phyloP scores from a whole-genome alignment of 345 rosid species.

The Salix koriyanagi region DNA sequence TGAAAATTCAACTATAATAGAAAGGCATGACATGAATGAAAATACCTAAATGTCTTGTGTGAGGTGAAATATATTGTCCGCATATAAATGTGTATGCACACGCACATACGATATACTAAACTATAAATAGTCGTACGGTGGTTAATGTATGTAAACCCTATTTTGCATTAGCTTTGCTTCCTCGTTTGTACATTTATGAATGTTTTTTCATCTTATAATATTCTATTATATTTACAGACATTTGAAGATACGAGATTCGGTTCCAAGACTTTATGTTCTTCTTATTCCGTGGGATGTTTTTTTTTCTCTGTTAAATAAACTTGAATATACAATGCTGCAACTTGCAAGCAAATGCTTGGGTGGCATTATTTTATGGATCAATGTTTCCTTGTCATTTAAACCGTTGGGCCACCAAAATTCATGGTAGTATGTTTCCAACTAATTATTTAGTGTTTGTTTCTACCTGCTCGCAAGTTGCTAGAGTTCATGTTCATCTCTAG shows the following conservation, averaged over 20 bases:
- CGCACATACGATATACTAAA: background rate
- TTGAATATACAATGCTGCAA: background rate
- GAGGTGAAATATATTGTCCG: background rate
- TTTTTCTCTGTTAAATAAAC: background rate
- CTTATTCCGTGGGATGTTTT: background rate
- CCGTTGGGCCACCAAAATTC: background rate
- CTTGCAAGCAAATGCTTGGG: background rate
- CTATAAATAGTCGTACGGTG: background rate
- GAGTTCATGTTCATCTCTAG: background rate
- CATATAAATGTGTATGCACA: too few species aligned
- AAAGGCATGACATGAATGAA: accelerated
- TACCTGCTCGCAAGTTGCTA: background rate
- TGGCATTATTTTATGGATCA: background rate
- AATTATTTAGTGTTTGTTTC: background rate
- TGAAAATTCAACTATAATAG: background rate
- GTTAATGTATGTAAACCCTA: background rate
- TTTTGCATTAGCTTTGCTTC: background rate
- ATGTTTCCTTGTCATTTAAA: background rate
- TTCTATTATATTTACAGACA: background rate
- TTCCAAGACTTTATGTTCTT: background rate
- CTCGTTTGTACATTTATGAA: background rate
- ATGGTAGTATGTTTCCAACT: background rate
- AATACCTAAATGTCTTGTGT: background rate
- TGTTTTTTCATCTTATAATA: background rate
- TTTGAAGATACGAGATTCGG: conserved; percentile 4